Evolutionary conservation across 2,329 filamentous ascomycete species (phyloP).

Genomic region (Emydomyces testavorans): DNA sequence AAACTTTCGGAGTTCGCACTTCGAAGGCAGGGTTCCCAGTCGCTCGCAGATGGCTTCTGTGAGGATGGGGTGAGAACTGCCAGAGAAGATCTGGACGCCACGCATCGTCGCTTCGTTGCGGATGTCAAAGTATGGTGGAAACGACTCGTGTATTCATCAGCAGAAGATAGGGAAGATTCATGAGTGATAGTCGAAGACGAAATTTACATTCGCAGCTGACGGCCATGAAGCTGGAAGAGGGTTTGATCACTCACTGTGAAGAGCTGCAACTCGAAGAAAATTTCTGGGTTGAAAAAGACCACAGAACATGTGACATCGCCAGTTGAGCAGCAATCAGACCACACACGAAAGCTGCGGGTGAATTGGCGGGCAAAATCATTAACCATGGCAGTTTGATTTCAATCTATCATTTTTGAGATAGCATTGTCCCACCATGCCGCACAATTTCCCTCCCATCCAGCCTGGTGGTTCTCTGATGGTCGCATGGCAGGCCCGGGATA

Average conservation of each 20-base stretch:
- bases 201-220: too few species aligned
- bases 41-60: slow-evolving; percentile 56
- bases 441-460: slow-evolving; percentile 64
- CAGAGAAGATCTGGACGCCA: slow-evolving; percentile 56
- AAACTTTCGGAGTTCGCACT: slow-evolving; percentile 54
- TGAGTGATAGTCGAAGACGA: too few species aligned
- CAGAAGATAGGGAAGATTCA: background rate
- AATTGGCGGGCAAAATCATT: too few species aligned
- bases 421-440: slow-evolving; percentile 11
- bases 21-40: slow-evolving; percentile 48
- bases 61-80: slow-evolving; percentile 52
- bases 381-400: background rate
- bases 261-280: background rate
- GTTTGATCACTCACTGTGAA: background rate
- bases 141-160: background rate
- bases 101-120: slow-evolving; percentile 38
- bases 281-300: background rate
- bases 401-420: background rate
- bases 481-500: slow-evolving; percentile 88
- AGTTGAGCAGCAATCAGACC: too few species aligned
- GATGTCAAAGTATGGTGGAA: background rate
- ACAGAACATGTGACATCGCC: slow-evolving; percentile 5
- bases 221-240: too few species aligned
- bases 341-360: too few species aligned
- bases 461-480: slow-evolving; percentile 87